Percentiles rank a stretch among this genome's conserved stretches.
These are phyloP conservation scores for Brassica juncea DNA, from an alignment of 345 rosid genomes.

Conservation along the genomic window DNA sequence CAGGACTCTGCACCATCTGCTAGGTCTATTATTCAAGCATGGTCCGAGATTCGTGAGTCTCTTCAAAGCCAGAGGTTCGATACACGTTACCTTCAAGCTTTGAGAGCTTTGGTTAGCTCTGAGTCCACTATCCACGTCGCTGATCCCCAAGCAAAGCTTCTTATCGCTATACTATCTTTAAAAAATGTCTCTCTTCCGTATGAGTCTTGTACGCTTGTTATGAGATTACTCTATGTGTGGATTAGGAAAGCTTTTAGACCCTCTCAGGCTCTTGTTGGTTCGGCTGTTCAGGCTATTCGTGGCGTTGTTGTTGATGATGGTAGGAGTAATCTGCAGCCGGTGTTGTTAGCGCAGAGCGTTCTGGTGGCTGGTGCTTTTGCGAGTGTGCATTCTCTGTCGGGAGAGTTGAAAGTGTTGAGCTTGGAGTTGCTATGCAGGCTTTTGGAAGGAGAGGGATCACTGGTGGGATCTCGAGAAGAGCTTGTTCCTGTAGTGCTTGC, in stretches of 20 bases:
- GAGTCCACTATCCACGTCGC: constrained; percentile 81
- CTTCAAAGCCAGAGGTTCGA: constrained; percentile 54
- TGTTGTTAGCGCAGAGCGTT: constrained; percentile 59
- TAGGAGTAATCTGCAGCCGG: constrained; percentile 42
- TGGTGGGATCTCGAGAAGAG: constrained; percentile 42
- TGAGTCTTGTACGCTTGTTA: constrained; percentile 63
- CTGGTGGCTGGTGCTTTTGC: constrained; percentile 76
- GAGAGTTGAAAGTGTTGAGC: constrained; percentile 52
- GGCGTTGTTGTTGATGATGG: constrained; percentile 41
- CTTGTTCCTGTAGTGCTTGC: constrained; percentile 66
- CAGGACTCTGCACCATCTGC: constrained; percentile 57
- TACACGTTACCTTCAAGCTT: constrained; percentile 60
- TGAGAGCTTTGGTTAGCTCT: constrained; percentile 61
- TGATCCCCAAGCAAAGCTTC: constrained; percentile 91
- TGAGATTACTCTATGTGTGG: constrained; percentile 84
- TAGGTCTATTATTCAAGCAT: constrained; percentile 75
- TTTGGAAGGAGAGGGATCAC: constrained; percentile 54
- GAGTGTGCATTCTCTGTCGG: constrained; percentile 55
- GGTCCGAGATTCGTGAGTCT: constrained; percentile 84
- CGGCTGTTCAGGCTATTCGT: constrained; percentile 58
- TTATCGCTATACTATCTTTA: constrained; percentile 63
- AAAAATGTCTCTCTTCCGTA: constrained; percentile 44
- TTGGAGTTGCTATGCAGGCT: constrained; percentile 61
- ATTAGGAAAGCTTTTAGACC: constrained; percentile 81
- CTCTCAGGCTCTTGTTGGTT: constrained; percentile 57